Evolutionary conservation across 805 yeast species (phyloP).

Genomic region (Pichia cephalocereana): DNA sequence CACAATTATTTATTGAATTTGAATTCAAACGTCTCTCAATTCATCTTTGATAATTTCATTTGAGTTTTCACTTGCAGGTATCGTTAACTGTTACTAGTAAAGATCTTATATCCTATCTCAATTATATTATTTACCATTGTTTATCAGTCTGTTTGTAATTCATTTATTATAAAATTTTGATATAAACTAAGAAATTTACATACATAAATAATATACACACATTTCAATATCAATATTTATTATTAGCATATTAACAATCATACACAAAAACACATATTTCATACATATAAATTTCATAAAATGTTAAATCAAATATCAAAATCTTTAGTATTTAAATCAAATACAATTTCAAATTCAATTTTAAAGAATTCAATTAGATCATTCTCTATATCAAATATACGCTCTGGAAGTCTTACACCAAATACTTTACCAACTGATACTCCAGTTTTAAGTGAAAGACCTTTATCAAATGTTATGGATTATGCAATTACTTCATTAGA

Average conservation of each 20-base stretch:
- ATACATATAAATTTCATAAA: background rate
- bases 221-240: too few relatives aligned
- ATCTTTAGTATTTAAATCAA: background rate
- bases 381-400: slow-evolving; percentile 6
- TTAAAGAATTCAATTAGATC: slow-evolving; percentile 1
- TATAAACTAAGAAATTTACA: too few relatives aligned
- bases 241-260: too few relatives aligned
- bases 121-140: too few relatives aligned
- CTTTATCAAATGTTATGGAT: slow-evolving; percentile 54
- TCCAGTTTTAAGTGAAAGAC: slow-evolving; percentile 61
- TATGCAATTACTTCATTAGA: slow-evolving; percentile 77
- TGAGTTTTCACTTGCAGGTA: too few relatives aligned
- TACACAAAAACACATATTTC: background rate
- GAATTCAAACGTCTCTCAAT: too few relatives aligned
- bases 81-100: too few relatives aligned
- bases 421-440: slow-evolving; percentile 52
- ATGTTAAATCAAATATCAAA: slow-evolving; percentile 1
- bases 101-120: too few relatives aligned
- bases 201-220: too few relatives aligned
- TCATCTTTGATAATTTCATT: too few relatives aligned
- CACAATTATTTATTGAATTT: background rate
- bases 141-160: too few relatives aligned
- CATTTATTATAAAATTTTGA: too few relatives aligned
- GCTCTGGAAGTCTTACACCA: slow-evolving; percentile 28
- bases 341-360: background rate